phyloP scores from a whole-genome alignment of 805 yeast species.

The Sungouiozyma ichnusensis region DNA sequence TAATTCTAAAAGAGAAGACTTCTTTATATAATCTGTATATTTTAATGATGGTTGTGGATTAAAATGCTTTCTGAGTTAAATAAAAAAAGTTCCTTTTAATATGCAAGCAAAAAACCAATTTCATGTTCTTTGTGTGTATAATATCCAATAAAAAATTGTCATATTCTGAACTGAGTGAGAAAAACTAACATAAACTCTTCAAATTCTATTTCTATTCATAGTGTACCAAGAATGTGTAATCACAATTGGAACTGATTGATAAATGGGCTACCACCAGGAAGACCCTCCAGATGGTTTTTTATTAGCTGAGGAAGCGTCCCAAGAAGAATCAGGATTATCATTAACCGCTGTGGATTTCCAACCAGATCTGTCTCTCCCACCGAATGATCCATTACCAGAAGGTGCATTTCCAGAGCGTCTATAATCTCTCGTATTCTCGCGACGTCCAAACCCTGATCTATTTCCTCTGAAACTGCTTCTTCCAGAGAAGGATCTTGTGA shows the following conservation, averaged over 20 bases:
- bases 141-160: too few relatives aligned
- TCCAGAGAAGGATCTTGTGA: slow-evolving; percentile 61
- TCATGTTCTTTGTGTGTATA: too few relatives aligned
- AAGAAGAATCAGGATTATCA: slow-evolving; percentile 11
- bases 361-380: slow-evolving; percentile 2
- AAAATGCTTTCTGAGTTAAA: too few relatives aligned
- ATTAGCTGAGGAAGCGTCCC: slow-evolving; percentile 15
- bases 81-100: background rate
- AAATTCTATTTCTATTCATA: too few relatives aligned
- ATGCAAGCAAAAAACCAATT: too few relatives aligned
- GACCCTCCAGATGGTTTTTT: slow-evolving; percentile 1
- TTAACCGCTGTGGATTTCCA: slow-evolving; percentile 10
- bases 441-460: slow-evolving; percentile 29
- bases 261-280: slow-evolving; percentile 6
- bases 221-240: too few relatives aligned
- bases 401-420: slow-evolving; percentile 31
- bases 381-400: background rate
- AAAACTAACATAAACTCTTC: too few relatives aligned
- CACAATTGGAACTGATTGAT: too few relatives aligned
- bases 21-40: too few relatives aligned
- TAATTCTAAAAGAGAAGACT: too few relatives aligned
- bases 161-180: too few relatives aligned
- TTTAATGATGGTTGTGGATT: too few relatives aligned
- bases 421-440: slow-evolving; percentile 36
- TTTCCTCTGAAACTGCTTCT: slow-evolving; percentile 39